A percentile compares a stretch with the other conserved stretches of the same genome.
These are phyloP conservation scores for Candida pseudoglaebosa DNA, from an alignment of 805 yeast species.

Conservation along the genomic window DNA sequence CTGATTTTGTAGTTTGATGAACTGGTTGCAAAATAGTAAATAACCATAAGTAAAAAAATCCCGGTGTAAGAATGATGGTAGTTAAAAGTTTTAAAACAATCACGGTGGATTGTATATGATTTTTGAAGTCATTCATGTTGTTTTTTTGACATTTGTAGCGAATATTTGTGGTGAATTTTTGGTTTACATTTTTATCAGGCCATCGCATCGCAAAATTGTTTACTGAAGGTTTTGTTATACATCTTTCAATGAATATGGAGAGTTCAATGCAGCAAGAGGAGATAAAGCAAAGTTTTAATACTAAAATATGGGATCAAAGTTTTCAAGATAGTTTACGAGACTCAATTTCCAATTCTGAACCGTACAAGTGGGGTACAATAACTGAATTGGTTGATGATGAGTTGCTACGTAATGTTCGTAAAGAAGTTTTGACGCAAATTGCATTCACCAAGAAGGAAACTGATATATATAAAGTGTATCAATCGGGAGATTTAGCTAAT, in stretches of 20 bases:
- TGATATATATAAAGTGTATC: constrained; percentile 90
- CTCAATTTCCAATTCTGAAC: constrained; percentile 55
- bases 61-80: no score
- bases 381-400: constrained; percentile 69
- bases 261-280: constrained; percentile 10
- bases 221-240: no score
- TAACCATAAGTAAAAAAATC: no score
- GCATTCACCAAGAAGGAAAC: constrained; percentile 95
- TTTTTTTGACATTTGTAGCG: constrained; percentile 5
- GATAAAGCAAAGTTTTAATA: constrained; percentile 41
- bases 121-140: no score
- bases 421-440: constrained; percentile 76
- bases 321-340: constrained; percentile 38
- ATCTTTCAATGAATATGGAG: not conserved
- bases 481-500: constrained; percentile 89
- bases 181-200: not conserved
- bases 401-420: constrained; percentile 71
- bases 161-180: not conserved
- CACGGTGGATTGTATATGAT: no score
- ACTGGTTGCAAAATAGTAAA: no score
- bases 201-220: not conserved
- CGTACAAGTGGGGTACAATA: constrained; percentile 90
- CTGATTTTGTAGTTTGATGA: no score
- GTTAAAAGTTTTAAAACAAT: no score
- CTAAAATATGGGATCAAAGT: constrained; percentile 43